Conservation (phyloP, 495 filamentous ascomycete genomes). For the Penicillium malachiteum region DNA sequence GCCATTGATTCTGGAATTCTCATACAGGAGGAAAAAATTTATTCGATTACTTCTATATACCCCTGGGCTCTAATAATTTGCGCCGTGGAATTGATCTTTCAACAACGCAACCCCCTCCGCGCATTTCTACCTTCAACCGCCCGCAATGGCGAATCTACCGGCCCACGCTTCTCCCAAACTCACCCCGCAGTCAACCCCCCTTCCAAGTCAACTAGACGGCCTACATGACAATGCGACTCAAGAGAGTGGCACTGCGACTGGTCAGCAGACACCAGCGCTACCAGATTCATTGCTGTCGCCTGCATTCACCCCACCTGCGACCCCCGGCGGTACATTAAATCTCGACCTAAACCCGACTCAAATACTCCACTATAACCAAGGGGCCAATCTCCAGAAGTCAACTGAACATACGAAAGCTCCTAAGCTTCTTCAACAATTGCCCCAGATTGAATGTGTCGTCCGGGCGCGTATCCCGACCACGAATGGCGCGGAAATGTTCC, state of each 20-base stretch:
- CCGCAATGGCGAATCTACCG: slow-evolving; percentile 51
- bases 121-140: slow-evolving; percentile 4
- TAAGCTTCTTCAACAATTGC: slow-evolving; percentile 65
- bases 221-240: slow-evolving; percentile 22
- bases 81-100: background rate
- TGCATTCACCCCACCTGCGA: slow-evolving; percentile 74
- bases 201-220: slow-evolving; percentile 15
- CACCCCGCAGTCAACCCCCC: slow-evolving; percentile 37
- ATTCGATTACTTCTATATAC: background rate
- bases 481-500: slow-evolving; percentile 90
- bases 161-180: slow-evolving; percentile 54
- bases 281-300: slow-evolving; percentile 65
- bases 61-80: background rate
- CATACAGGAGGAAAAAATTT: background rate
- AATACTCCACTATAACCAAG: slow-evolving; percentile 33
- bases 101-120: background rate
- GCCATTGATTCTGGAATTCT: slow-evolving; percentile 4
- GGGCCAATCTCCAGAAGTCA: slow-evolving; percentile 22
- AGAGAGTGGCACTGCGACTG: slow-evolving; percentile 19
- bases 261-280: slow-evolving; percentile 38
- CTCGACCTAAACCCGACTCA: slow-evolving; percentile 37
- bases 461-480: slow-evolving; percentile 85
- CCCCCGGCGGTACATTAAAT: slow-evolving; percentile 63
- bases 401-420: slow-evolving; percentile 57
- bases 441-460: slow-evolving; percentile 76